phyloP scores from a whole-genome alignment of 495 filamentous ascomycete species.

The Daldinia concentrica region DNA sequence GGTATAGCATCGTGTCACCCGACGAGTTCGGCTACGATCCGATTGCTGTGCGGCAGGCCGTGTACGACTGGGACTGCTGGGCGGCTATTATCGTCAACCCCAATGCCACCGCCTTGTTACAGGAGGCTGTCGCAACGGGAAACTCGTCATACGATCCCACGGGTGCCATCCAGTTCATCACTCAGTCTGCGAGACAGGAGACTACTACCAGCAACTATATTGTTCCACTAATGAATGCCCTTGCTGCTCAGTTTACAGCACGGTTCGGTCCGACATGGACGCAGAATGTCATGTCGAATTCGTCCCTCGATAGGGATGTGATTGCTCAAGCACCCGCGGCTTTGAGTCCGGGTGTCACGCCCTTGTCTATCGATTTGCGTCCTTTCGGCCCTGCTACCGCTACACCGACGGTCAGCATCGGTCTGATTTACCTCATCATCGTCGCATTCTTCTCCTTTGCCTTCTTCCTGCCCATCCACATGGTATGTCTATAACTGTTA shows the following conservation, averaged over 20 bases:
- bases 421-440: constrained; percentile 78
- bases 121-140: constrained; percentile 62
- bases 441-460: constrained; percentile 76
- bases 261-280: constrained; percentile 66
- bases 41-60: constrained; percentile 64
- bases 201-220: constrained; percentile 64
- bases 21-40: constrained; percentile 67
- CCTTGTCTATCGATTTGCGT: constrained; percentile 67
- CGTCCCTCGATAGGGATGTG: constrained; percentile 49
- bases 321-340: constrained; percentile 64
- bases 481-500: constrained; percentile 44
- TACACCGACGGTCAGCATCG: constrained; percentile 70
- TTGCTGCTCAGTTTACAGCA: constrained; percentile 56
- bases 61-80: constrained; percentile 71
- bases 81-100: constrained; percentile 72
- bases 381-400: constrained; percentile 67
- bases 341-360: constrained; percentile 70
- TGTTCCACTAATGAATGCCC: constrained; percentile 56
- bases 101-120: constrained; percentile 70
- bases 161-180: constrained; percentile 68
- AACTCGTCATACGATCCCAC: constrained; percentile 72
- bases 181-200: constrained; percentile 67
- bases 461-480: constrained; percentile 75
- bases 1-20: constrained; percentile 61
- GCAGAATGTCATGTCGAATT: constrained; percentile 51